phyloP scores from a whole-genome alignment of 202 grass and related monocot species.

The Panicum virgatum region DNA sequence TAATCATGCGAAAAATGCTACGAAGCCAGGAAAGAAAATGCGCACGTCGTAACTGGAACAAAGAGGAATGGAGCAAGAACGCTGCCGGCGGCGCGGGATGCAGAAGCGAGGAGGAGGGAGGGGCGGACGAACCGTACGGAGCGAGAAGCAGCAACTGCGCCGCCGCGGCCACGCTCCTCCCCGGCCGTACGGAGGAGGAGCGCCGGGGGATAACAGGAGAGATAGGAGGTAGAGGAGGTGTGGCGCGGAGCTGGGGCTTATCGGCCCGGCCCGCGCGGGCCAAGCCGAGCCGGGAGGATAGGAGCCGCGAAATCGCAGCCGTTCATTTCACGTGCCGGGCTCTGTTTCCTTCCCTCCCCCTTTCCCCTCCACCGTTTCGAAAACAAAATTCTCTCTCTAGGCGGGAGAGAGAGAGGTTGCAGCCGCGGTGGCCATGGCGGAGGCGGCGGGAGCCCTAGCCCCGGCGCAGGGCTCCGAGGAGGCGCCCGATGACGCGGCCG shows the following conservation, averaged over 20 bases:
- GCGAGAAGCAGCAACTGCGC: background rate
- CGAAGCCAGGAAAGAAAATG: background rate
- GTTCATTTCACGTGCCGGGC: background rate
- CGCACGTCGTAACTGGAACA: background rate
- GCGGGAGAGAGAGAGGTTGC: conserved; percentile 8
- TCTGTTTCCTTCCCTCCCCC: too few species aligned
- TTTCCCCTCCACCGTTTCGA: conserved; percentile 7
- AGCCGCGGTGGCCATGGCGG: conserved; percentile 41
- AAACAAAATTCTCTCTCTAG: conserved; percentile 18
- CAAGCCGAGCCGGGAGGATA: background rate
- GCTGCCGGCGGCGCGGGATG: background rate
- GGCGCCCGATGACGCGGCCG: conserved; percentile 35
- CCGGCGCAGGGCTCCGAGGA: conserved; percentile 29
- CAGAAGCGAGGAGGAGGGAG: background rate
- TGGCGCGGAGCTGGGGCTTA: conserved; percentile 7
- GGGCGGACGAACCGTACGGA: background rate
- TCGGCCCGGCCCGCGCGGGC: background rate
- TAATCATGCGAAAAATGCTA: background rate
- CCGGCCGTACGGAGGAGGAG: background rate
- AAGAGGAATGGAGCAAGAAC: background rate
- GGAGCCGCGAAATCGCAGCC: background rate
- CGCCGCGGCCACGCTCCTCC: background rate
- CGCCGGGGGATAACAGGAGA: background rate
- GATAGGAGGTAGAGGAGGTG: conserved; percentile 25
- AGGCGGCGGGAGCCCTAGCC: conserved; percentile 43